Evolutionary conservation across 129 eudicot species (phyloP), one percentile per base, ranked within the genome.

Genomic region (Flaveria brownii): DNA sequence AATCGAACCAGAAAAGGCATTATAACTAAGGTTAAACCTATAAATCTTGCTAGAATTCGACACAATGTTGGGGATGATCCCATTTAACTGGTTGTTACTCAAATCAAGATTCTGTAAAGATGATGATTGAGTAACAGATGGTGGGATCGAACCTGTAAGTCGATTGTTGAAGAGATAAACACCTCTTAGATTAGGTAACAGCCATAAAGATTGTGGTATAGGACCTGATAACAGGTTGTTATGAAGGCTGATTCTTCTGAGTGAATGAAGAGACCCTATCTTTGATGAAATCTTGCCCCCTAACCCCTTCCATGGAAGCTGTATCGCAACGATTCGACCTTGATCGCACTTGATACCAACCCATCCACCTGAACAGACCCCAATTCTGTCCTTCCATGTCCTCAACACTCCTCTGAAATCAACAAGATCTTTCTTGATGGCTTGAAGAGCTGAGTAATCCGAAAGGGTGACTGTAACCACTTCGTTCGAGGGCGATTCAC

Each of bases 351-450:
- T 95, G 84, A 95, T 86, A 18, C 97, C 99, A 1, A 70, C 68
- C 99, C 99, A 95, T 0, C 84, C 82, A 42, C 97, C 98, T 11
- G 91, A 84, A 25, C 99, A 95, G 56, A 89, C 96, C 42, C 84
- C 94, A 2, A 71, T 74, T 47, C 77, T 85, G 67, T 74, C 84
- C 60, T 91, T 91, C 99, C 99, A 95, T 80, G 90, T 89, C 12
- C 79, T 57, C 66, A 95, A 64, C 5, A 86, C 73, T 1, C 92
- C 90, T 66, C 80, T 54, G 12, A 68, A 60, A 59, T 91, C 97
- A 7, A 89, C 75, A 0, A 91, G 57, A 5, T 87, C 96, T 13
- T 85, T 87, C 45, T 87, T 89, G 36, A 95, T 30, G 8, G 97
- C 88, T 51, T 57, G 74, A n/a, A 95, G 90, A 52, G 93, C 87